Evolutionary conservation across 306 rosid species (phyloP).

Genomic region (Alnus glutinosa): DNA sequence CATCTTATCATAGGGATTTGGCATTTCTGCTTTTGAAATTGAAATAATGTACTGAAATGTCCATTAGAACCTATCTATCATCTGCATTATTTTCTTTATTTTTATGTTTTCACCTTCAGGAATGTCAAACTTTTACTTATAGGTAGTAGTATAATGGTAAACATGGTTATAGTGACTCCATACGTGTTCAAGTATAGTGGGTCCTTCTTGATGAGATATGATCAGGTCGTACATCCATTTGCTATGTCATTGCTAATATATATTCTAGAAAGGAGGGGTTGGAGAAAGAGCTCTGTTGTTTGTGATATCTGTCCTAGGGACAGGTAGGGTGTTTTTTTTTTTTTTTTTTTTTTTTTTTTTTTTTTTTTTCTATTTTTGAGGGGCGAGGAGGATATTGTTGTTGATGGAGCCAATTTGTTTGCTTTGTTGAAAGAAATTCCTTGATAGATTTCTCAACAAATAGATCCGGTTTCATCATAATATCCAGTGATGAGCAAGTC

Average conservation of each 20-base stretch:
- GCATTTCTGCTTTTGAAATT: conserved; percentile 6
- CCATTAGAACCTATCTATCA: background rate
- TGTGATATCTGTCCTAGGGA: background rate
- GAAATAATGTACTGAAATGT: background rate
- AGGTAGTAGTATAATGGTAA: background rate
- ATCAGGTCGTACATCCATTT: background rate
- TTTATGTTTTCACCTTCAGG: background rate
- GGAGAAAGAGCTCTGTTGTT: background rate
- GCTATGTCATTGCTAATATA: background rate
- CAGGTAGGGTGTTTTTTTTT: background rate
- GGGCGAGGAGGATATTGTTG: background rate
- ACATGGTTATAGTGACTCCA: background rate
- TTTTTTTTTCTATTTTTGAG: background rate
- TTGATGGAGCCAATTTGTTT: background rate
- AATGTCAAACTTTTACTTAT: background rate
- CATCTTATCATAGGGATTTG: background rate
- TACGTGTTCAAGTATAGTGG: background rate
- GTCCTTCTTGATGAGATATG: background rate
- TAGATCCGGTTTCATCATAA: background rate
- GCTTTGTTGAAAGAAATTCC: background rate
- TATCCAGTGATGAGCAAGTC: background rate
- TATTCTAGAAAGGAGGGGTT: background rate
- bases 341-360: too few species aligned
- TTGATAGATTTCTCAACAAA: background rate
- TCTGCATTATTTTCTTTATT: background rate